A percentile compares a stretch with the other conserved stretches of the same genome.
Evolutionary conservation across 768 basidiomycete genomes (phyloP).

Genomic region (Amanita molliuscula): DNA sequence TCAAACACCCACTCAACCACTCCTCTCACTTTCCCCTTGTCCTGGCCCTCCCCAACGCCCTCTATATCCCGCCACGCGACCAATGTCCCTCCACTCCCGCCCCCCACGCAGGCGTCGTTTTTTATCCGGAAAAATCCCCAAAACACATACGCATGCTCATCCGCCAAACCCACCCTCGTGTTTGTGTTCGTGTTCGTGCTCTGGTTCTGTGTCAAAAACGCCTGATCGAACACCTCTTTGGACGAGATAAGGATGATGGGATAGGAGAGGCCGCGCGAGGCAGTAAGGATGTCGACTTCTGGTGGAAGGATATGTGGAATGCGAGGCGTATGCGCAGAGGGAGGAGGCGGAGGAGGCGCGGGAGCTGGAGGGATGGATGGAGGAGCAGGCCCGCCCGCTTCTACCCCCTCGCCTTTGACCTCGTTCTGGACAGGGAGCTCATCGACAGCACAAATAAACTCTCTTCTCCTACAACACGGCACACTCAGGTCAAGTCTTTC

Average conservation of each 20-base stretch:
- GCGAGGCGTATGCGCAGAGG: not conserved
- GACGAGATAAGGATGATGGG: constrained; percentile 5
- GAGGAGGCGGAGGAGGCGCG: not conserved
- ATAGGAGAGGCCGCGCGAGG: not conserved
- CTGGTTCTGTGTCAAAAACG: not conserved
- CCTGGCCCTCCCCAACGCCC: not conserved
- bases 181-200: too few species aligned
- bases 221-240: not conserved
- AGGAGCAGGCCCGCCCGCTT: not conserved
- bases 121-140: constrained; percentile 3
- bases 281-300: constrained; percentile 4
- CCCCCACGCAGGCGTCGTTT: not conserved
- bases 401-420: not conserved
- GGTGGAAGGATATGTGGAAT: not conserved
- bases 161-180: not conserved
- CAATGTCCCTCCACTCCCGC: not conserved
- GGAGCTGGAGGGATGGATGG: not conserved
- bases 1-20: constrained; percentile 4
- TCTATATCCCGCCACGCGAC: not conserved
- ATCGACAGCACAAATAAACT: constrained; percentile 1
- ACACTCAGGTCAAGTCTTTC: too few species aligned
- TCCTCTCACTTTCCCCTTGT: not conserved
- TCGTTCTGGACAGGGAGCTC: not conserved
- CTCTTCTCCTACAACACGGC: not conserved
- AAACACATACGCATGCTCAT: constrained; percentile 5